Evolutionary conservation across 2,329 filamentous ascomycete species (phyloP), one percentile per base, ranked within the genome.

Genomic region (Didymella glomerata): DNA sequence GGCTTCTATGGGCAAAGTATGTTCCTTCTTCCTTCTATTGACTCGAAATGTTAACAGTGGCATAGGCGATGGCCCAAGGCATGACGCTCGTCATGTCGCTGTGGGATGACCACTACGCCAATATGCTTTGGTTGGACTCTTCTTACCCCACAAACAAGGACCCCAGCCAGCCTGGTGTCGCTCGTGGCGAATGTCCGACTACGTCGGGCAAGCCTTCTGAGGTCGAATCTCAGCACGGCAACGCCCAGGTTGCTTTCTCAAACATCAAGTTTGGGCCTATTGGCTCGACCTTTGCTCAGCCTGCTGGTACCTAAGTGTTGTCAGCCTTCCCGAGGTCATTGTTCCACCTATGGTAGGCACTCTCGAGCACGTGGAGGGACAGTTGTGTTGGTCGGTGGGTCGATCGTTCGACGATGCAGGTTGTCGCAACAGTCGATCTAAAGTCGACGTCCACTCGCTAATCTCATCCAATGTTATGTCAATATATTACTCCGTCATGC

Each of bases 51-150:
- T 20, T 58, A 2, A 58, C 49, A n/a, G n/a, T 85, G 86, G 57
- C 80, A 88, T 78, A 82, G 79, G 51, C 76, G 86, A 61, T 84
- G 82, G 82, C 46, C n/a, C 32, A 36, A 28, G 85, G 85, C 16
- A 86, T 88, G 85, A 86, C 87, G 25, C 80, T 90, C 10, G 86
- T 88, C 58, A 82, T 90, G 80, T 82, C 79, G 48, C 76, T 88
- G 59, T 85, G 83, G 82, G 85, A 90, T 70, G 88, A 90, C 75
- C 84, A 90, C 77, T 78, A 84, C 64, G 77, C 83, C 68, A 83
- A 89, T 76, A 91, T 92, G 88, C 83, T 89, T 68, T 92, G 90
- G 55, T 38, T 57, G 13, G 48, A 92, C 79, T 84, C 83, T 62
- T 84, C 78, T 67, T 89, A 85, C 78, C 88, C 88, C 18, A 78